Conservation (phyloP, 2,329 filamentous ascomycete genomes). For the Stenocarpella maydis region DNA sequence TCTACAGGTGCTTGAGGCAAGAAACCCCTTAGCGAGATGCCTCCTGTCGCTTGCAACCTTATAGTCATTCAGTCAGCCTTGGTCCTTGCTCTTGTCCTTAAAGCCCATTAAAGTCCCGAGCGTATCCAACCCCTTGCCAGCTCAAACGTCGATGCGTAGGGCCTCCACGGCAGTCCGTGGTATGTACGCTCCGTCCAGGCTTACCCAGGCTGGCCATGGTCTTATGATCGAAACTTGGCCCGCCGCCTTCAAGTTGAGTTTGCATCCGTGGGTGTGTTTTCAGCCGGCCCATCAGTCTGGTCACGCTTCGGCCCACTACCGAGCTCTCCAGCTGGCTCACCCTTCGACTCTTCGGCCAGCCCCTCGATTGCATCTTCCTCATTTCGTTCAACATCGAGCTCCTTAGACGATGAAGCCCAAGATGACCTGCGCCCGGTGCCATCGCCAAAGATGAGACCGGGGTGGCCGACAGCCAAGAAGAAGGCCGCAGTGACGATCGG, state of each 20-base stretch:
- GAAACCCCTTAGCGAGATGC: background rate
- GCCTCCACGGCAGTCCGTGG: background rate
- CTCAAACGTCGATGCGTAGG: background rate
- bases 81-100: background rate
- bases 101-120: background rate
- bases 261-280: background rate
- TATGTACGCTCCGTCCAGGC: background rate
- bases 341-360: background rate
- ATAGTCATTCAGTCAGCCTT: background rate
- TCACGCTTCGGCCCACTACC: too few species aligned
- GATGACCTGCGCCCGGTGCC: background rate
- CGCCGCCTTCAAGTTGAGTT: background rate
- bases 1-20: background rate
- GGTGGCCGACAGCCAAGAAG: conserved; percentile 31
- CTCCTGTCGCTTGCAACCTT: background rate
- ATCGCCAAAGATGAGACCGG: conserved; percentile 26
- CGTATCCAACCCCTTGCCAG: background rate
- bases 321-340: background rate
- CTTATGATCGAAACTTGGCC: background rate
- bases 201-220: background rate
- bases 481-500: conserved; percentile 24
- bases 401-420: background rate
- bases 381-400: background rate
- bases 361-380: background rate
- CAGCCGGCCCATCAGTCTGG: background rate